phyloP scores from a whole-genome alignment of 208 protist genomes.

The Jaenimonas drosophilae region DNA sequence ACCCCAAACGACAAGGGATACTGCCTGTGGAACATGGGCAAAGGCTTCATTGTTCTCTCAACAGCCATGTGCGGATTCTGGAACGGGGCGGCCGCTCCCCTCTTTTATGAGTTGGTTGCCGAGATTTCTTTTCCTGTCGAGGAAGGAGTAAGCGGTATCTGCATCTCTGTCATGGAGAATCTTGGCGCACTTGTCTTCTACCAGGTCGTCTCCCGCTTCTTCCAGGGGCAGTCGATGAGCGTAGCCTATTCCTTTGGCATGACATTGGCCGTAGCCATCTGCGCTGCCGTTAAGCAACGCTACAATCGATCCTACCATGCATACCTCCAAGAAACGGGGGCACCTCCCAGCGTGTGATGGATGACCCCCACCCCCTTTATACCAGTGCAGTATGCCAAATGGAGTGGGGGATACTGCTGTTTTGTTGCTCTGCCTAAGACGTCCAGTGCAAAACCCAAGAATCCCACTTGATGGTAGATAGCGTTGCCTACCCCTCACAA shows the following conservation, averaged over 20 bases:
- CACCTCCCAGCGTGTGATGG: slow-evolving; percentile 3
- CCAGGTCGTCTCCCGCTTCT: slow-evolving; percentile 64
- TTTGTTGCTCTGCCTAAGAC: too few relatives aligned
- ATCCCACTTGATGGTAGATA: too few relatives aligned
- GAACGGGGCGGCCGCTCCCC: slow-evolving; percentile 77
- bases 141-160: slow-evolving; percentile 76
- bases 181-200: slow-evolving; percentile 74
- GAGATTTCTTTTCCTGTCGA: slow-evolving; percentile 83
- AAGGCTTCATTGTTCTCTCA: slow-evolving; percentile 55
- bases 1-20: slow-evolving; percentile 71
- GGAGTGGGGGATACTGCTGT: too few relatives aligned
- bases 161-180: slow-evolving; percentile 77
- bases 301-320: slow-evolving; percentile 74
- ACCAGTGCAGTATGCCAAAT: too few relatives aligned
- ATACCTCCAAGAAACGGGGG: slow-evolving; percentile 23
- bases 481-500: too few relatives aligned
- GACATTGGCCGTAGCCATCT: slow-evolving; percentile 56
- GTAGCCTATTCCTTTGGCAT: slow-evolving; percentile 81
- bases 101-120: slow-evolving; percentile 81
- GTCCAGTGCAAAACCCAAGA: too few relatives aligned
- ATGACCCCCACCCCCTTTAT: too few relatives aligned
- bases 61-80: slow-evolving; percentile 76
- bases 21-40: slow-evolving; percentile 54
- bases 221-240: slow-evolving; percentile 64
- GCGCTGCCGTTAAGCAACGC: slow-evolving; percentile 58